Percentiles rank a stretch among this genome's conserved stretches.
These are phyloP conservation scores for Marasmius oreades DNA, from an alignment of 1,284 basidiomycete species.

Conservation along the genomic window DNA sequence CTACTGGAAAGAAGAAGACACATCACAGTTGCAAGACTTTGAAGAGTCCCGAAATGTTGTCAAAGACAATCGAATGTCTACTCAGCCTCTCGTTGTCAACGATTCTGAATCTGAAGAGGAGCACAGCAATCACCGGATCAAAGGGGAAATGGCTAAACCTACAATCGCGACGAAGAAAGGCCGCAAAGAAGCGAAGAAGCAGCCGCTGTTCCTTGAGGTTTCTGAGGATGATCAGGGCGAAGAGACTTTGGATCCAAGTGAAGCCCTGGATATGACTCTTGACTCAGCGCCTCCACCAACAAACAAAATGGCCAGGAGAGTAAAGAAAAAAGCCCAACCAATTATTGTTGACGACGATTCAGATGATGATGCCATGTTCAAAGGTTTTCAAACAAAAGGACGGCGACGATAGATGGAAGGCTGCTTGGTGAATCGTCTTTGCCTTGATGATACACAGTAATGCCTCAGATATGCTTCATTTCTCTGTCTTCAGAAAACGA, in stretches of 20 bases:
- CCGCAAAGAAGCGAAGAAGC: constrained; percentile 21
- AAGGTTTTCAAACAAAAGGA: constrained; percentile 49
- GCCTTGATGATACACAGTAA: too few species aligned
- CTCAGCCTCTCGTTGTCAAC: constrained; percentile 13
- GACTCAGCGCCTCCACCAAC: constrained; percentile 22
- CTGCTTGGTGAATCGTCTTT: too few species aligned
- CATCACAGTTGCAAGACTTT: neutral
- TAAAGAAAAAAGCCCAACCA: neutral
- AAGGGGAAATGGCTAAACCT: constrained; percentile 16
- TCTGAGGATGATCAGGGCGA: constrained; percentile 33
- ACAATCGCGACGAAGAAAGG: constrained; percentile 12
- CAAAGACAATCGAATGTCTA: constrained; percentile 1
- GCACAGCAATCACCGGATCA: constrained; percentile 19
- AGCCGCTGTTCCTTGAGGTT: constrained; percentile 38
- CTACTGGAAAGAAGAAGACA: constrained; percentile 6
- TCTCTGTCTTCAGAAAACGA: too few species aligned
- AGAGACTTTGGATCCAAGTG: constrained; percentile 18
- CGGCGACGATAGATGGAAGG: constrained; percentile 12
- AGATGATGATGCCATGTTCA: constrained; percentile 65
- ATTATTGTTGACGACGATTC: constrained; percentile 61
- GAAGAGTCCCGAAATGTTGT: neutral
- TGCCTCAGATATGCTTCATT: too few species aligned
- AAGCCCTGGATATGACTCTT: constrained; percentile 26
- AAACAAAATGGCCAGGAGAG: neutral
- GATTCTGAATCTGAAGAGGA: constrained; percentile 35